Evolutionary conservation across 192 early-diverging fungal species (phyloP).

Genomic region (Coemansia asiatica): DNA sequence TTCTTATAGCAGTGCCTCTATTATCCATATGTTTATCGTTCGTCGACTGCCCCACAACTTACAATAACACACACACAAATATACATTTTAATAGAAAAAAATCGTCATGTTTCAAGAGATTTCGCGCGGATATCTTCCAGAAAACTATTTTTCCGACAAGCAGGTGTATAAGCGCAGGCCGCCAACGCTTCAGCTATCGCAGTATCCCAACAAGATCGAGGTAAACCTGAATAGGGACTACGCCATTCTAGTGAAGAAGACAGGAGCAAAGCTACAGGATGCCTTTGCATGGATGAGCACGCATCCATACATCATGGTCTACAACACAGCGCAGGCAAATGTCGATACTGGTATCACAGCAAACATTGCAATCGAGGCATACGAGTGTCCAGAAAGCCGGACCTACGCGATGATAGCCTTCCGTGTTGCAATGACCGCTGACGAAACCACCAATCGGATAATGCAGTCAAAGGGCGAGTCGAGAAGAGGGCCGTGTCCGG

Average conservation of each 20-base stretch:
- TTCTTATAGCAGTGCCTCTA: not conserved
- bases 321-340: not conserved
- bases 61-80: no score
- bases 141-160: constrained; percentile 25
- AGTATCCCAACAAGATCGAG: constrained; percentile 52
- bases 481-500: constrained; percentile 24
- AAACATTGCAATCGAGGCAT: constrained; percentile 44
- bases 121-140: constrained; percentile 30
- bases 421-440: constrained; percentile 19
- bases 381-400: constrained; percentile 20
- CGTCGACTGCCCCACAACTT: no score
- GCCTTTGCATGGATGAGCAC: constrained; percentile 46
- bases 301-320: constrained; percentile 32
- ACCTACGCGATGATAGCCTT: constrained; percentile 35
- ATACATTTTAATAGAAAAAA: no score
- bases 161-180: constrained; percentile 32
- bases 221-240: constrained; percentile 20
- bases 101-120: constrained; percentile 27
- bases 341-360: not conserved
- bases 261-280: constrained; percentile 8
- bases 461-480: constrained; percentile 32
- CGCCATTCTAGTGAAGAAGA: constrained; percentile 13
- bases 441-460: constrained; percentile 26
- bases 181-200: constrained; percentile 16
- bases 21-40: not conserved